phyloP scores from a whole-genome alignment of 83 land plant genomes.

The Picea abies region DNA sequence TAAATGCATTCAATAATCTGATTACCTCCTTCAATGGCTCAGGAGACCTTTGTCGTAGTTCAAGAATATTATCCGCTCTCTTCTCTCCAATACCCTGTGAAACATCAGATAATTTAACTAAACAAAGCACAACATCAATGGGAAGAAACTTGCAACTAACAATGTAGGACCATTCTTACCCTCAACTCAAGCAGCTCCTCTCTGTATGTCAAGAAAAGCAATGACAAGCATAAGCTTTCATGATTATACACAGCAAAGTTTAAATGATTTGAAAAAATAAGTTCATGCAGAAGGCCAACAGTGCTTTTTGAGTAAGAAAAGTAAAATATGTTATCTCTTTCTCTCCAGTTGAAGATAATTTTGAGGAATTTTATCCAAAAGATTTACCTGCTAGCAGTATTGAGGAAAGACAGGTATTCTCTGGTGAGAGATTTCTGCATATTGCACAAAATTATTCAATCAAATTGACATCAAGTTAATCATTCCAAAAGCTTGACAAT shows the following conservation, averaged over 20 bases:
- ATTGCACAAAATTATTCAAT: background rate
- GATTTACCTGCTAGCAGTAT: slow-evolving; percentile 73
- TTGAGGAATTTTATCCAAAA: background rate
- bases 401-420: slow-evolving; percentile 66
- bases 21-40: slow-evolving; percentile 69
- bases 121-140: background rate
- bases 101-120: background rate
- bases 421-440: slow-evolving; percentile 53
- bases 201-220: slow-evolving; percentile 31
- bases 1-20: background rate
- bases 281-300: background rate
- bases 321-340: background rate
- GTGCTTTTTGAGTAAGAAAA: background rate
- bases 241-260: background rate
- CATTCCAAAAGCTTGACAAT: background rate
- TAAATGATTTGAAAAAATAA: background rate
- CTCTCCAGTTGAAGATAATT: background rate
- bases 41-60: slow-evolving; percentile 47
- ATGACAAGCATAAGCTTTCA: background rate
- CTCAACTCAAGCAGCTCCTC: slow-evolving; percentile 69
- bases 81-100: slow-evolving; percentile 82
- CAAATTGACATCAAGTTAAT: background rate
- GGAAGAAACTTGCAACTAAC: background rate
- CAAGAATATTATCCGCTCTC: slow-evolving; percentile 60
- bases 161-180: slow-evolving; percentile 29